Base-by-base conservation (phyloP, 2,329 filamentous ascomycete genomes). In the Curvularia eragrostidis region DNA sequence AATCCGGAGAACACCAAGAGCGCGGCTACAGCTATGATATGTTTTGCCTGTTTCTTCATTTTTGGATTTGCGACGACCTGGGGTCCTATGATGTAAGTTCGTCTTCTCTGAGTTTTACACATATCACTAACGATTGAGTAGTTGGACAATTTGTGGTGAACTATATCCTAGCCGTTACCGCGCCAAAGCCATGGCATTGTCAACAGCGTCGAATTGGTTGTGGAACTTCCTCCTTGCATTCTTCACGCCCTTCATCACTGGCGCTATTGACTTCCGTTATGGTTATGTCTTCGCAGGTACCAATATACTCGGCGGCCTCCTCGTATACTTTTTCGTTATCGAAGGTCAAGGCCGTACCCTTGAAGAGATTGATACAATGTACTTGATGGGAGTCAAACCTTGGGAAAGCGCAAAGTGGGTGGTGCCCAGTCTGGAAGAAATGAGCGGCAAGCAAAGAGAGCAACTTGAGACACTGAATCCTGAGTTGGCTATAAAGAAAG, bases 291-390 rank as follows among this genome's bases (percentile, higher is more conserved):
- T 93, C 75, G 89, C 89, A 0, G 88, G 81, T 0, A 91, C 88
- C 68, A 89, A 90, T 61, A 74, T 90, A 9, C 78, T 84, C 0
- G 89, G 84, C 0, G 84, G 85, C 0, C 59, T 87, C 0, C 74
- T 91, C 18, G 88, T 93, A 39, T 93, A 89, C 79, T 90, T 93
- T 78, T 92, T 91, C 73, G 84, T 93, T 56, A 85, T 89, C 48
- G 90, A 93, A 72, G 88, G 86, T 47, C 86, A 90, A 71, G 89
- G 88, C 48, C 85, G 89, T 8, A 88, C 87, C 0, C 81, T 93
- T 0, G 91, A 93, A 77, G 89, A 93, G 73, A 89, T 93, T 52
- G 90, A 93, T 69, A 82, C 84, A 55, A 84, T 86, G 82, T 92
- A 92, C 63, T 78, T 90, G 26, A 80, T 87, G 57, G 79, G 79